phyloP scores from a whole-genome alignment of 2,329 filamentous ascomycete species.

The Biscogniauxia mediterranea region DNA sequence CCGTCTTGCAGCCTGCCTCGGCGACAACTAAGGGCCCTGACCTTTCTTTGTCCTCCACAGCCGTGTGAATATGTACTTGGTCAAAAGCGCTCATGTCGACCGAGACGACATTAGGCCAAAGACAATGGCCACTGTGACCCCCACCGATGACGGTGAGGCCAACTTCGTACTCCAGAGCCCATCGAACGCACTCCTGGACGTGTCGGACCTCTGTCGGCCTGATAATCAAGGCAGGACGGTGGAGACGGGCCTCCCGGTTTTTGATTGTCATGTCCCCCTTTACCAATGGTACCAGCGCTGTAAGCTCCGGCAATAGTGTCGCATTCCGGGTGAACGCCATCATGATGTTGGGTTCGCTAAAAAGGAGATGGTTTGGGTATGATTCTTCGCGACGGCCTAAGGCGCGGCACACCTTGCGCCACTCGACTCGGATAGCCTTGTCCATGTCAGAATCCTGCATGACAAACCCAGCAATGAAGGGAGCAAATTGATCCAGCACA shows the following conservation, averaged over 20 bases:
- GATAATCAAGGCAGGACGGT: conserved; percentile 43
- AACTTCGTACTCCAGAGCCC: conserved; percentile 48
- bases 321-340: conserved; percentile 47
- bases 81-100: conserved; percentile 60
- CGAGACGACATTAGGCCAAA: conserved; percentile 50
- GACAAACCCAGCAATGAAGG: no score
- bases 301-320: conserved; percentile 42
- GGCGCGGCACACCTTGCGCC: no score
- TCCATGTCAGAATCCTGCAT: no score
- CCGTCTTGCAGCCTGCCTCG: conserved; percentile 55
- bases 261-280: conserved; percentile 40
- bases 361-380: conserved; percentile 40
- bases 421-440: no score
- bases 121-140: conserved; percentile 59
- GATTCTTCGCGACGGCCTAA: no score
- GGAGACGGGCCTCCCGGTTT: conserved; percentile 48
- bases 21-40: conserved; percentile 44
- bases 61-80: conserved; percentile 42
- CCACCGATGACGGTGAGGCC: conserved; percentile 54
- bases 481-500: no score
- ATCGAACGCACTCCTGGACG: conserved; percentile 54
- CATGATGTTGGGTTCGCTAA: conserved; percentile 51
- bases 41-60: conserved; percentile 15
- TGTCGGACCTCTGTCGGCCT: conserved; percentile 46
- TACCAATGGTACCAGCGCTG: conserved; percentile 38